These are phyloP conservation scores for Byssothecium circinans DNA, from an alignment of 2,329 filamentous ascomycete species.

Conservation along the genomic window DNA sequence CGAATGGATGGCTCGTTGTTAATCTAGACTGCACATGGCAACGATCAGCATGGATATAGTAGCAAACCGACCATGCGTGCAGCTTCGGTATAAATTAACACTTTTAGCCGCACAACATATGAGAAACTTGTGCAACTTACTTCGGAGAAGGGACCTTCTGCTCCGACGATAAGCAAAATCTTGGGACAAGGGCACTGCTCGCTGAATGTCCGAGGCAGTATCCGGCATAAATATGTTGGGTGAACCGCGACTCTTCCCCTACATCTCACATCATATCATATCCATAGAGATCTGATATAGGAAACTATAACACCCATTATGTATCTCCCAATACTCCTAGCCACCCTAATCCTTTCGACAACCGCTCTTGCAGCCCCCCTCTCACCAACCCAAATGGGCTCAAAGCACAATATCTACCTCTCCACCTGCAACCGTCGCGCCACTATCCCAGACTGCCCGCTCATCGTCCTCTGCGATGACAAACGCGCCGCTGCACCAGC, in stretches of 20 bases:
- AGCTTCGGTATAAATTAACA: not conserved
- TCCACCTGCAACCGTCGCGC: not conserved
- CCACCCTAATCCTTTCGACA: not conserved
- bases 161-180: too few relatives aligned
- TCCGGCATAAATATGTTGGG: too few relatives aligned
- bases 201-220: too few relatives aligned
- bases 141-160: too few relatives aligned
- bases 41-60: not conserved
- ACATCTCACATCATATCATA: not conserved
- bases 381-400: constrained; percentile 1
- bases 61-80: not conserved
- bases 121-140: too few relatives aligned
- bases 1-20: not conserved
- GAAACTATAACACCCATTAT: too few relatives aligned
- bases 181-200: too few relatives aligned
- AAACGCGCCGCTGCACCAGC: not conserved
- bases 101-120: not conserved
- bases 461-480: not conserved
- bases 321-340: not conserved
- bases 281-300: too few relatives aligned
- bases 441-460: not conserved
- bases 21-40: not conserved
- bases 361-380: not conserved
- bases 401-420: not conserved
- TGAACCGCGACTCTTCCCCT: too few relatives aligned